A percentile compares a stretch with the other conserved stretches of the same genome.
Evolutionary conservation across 768 basidiomycete genomes (phyloP).

Genomic region (Phanerochaete sordida): DNA sequence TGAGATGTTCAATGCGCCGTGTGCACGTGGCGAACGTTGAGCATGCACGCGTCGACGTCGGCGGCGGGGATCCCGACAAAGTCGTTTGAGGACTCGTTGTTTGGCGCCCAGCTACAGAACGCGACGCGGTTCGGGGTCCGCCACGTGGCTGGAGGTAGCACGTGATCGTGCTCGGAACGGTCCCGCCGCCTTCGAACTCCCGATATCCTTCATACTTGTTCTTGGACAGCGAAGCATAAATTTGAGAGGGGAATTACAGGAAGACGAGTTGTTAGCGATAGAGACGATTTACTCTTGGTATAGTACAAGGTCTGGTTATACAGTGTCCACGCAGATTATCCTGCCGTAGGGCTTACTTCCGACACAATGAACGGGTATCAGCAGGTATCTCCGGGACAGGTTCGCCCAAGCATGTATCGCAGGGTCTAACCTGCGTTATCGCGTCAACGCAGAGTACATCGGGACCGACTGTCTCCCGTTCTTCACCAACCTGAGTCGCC

Average conservation of each 20-base stretch:
- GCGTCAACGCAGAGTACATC: slow-evolving; percentile 19
- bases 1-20: background rate
- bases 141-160: background rate
- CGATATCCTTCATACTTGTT: background rate
- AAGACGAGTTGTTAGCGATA: background rate
- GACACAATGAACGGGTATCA: background rate
- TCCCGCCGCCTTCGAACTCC: too few relatives aligned
- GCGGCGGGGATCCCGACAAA: background rate
- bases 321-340: background rate
- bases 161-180: background rate
- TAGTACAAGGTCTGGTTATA: background rate
- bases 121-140: background rate
- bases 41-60: background rate
- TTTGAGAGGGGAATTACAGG: background rate
- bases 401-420: background rate
- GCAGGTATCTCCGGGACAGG: background rate
- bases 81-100: background rate
- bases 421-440: slow-evolving; percentile 4
- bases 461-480: slow-evolving; percentile 21
- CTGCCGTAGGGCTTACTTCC: background rate
- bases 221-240: too few relatives aligned
- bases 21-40: background rate
- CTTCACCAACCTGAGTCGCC: background rate
- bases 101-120: background rate
- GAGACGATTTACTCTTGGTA: background rate